Percentiles rank a stretch among this genome's conserved stretches.
Evolutionary conservation across 2,329 filamentous ascomycete species (phyloP).

Genomic region (Neurospora sp.): DNA sequence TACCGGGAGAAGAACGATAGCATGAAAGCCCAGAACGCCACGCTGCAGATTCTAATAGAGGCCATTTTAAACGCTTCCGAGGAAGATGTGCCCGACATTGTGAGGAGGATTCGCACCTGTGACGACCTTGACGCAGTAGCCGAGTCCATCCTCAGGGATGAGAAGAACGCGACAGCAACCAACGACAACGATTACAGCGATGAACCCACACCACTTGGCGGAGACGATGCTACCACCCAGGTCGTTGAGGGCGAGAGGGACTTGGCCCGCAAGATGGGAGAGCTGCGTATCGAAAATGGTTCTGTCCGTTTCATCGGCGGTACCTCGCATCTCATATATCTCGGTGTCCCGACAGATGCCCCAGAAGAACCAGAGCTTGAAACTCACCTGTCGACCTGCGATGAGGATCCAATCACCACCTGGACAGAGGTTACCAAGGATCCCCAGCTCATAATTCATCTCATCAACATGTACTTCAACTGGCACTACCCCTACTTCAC

Average conservation of each 20-base stretch:
- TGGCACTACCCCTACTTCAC: conserved; percentile 98
- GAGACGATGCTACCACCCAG: conserved; percentile 28
- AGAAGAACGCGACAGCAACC: conserved; percentile 8
- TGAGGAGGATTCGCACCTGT: conserved; percentile 80
- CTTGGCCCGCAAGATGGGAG: conserved; percentile 85
- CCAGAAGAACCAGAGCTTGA: conserved; percentile 32
- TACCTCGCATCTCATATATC: conserved; percentile 84
- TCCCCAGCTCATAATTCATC: conserved; percentile 66
- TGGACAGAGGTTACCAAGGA: conserved; percentile 86
- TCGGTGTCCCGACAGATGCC: conserved; percentile 40
- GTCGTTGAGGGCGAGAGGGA: conserved; percentile 59
- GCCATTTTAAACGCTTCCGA: conserved; percentile 87
- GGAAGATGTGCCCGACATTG: conserved; percentile 70
- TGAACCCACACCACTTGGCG: conserved; percentile 27
- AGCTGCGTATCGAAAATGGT: conserved; percentile 77
- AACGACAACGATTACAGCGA: conserved; percentile 30
- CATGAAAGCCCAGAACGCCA: conserved; percentile 77
- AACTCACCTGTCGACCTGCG: conserved; percentile 33
- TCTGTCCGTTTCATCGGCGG: conserved; percentile 86
- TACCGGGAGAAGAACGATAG: conserved; percentile 90
- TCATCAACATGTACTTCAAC: conserved; percentile 95
- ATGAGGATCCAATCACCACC: conserved; percentile 61
- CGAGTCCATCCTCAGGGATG: conserved; percentile 37
- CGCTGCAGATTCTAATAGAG: conserved; percentile 83
- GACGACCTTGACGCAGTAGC: conserved; percentile 54